Conservation (phyloP, 495 filamentous ascomycete genomes). For the Penicillium canescens region DNA sequence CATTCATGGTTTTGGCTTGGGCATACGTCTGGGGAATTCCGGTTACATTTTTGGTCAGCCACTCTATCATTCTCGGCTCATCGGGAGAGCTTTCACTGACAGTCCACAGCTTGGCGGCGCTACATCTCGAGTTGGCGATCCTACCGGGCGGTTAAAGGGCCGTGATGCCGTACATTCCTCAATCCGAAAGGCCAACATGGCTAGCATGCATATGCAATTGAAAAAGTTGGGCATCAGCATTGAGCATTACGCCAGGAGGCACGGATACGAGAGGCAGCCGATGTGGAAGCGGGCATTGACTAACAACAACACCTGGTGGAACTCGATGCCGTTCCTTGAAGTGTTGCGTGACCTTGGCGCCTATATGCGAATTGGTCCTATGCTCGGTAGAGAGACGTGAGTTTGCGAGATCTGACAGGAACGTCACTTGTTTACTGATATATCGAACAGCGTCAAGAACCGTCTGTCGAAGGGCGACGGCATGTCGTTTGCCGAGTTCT, state of each 20-base stretch:
- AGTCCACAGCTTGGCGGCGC: slow-evolving; percentile 69
- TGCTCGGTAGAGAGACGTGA: slow-evolving; percentile 89
- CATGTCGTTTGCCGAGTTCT: slow-evolving; percentile 92
- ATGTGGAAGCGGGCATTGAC: slow-evolving; percentile 63
- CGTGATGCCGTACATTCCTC: slow-evolving; percentile 57
- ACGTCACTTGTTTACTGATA: slow-evolving; percentile 18
- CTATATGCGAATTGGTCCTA: slow-evolving; percentile 73
- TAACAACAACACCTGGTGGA: slow-evolving; percentile 85
- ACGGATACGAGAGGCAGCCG: slow-evolving; percentile 61
- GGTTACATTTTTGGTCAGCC: slow-evolving; percentile 64
- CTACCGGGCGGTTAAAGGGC: slow-evolving; percentile 70
- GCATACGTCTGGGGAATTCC: slow-evolving; percentile 82
- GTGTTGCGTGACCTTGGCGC: slow-evolving; percentile 70
- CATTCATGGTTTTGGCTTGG: slow-evolving; percentile 93
- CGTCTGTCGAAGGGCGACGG: slow-evolving; percentile 79
- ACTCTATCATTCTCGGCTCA: neutral
- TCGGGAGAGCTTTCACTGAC: slow-evolving; percentile 8
- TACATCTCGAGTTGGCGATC: slow-evolving; percentile 86
- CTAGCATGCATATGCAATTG: slow-evolving; percentile 77
- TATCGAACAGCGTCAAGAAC: slow-evolving; percentile 66
- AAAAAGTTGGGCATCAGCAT: slow-evolving; percentile 76
- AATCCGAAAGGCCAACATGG: slow-evolving; percentile 66
- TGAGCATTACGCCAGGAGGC: slow-evolving; percentile 56
- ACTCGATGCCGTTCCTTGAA: slow-evolving; percentile 65
- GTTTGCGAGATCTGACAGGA: slow-evolving; percentile 27